These are phyloP conservation scores for Massariosphaeria phaeospora DNA, from an alignment of 495 filamentous ascomycete genomes.

Conservation along the genomic window DNA sequence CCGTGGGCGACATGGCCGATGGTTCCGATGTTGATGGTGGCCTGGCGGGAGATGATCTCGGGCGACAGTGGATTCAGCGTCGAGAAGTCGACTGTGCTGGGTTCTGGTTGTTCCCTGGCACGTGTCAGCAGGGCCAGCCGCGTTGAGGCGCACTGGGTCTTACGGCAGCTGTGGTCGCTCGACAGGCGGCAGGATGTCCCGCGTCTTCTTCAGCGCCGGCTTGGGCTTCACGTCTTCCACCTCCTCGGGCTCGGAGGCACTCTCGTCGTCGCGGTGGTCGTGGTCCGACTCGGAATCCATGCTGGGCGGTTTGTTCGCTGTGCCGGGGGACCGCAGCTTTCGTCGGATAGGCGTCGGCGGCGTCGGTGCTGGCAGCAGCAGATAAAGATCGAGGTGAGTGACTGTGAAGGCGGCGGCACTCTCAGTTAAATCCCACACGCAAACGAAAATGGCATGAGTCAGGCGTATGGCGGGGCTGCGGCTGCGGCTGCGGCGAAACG, in stretches of 20 bases:
- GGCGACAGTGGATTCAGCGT: slow-evolving; percentile 78
- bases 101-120: slow-evolving; percentile 65
- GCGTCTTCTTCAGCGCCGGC: slow-evolving; percentile 62
- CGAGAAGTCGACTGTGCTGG: slow-evolving; percentile 72
- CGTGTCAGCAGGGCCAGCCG: not conserved
- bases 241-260: slow-evolving; percentile 35
- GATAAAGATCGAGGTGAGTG: too few species aligned
- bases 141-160: not conserved
- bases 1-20: slow-evolving; percentile 99
- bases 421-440: slow-evolving; percentile 13
- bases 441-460: slow-evolving; percentile 25
- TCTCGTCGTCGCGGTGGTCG: slow-evolving; percentile 37
- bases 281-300: slow-evolving; percentile 34
- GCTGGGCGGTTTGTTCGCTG: slow-evolving; percentile 13
- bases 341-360: not conserved
- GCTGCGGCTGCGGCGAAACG: slow-evolving; percentile 12
- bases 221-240: slow-evolving; percentile 50
- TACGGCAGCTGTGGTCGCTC: slow-evolving; percentile 58
- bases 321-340: not conserved
- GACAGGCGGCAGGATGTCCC: slow-evolving; percentile 52
- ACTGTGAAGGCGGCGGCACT: not conserved
- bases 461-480: slow-evolving; percentile 23
- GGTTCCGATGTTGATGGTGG: slow-evolving; percentile 97
- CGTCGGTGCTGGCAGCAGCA: not conserved
- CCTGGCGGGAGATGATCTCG: slow-evolving; percentile 94